phyloP scores from a whole-genome alignment of 768 basidiomycete species.

The Crassisporium funariophilum region DNA sequence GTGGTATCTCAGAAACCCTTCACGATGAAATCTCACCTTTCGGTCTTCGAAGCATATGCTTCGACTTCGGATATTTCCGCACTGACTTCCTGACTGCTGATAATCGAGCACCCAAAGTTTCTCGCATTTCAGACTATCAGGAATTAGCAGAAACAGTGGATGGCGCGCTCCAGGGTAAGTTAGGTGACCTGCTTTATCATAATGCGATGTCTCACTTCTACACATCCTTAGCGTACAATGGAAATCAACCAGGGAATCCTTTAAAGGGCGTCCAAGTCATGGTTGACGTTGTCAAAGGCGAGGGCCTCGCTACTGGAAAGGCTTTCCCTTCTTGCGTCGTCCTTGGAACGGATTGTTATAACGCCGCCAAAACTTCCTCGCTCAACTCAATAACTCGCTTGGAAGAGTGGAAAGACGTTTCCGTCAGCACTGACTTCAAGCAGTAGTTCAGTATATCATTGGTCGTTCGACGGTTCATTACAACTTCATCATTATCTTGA shows the following conservation, averaged over 20 bases:
- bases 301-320: slow-evolving; percentile 34
- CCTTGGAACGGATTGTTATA: slow-evolving; percentile 34
- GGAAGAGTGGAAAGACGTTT: slow-evolving; percentile 37
- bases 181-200: not conserved
- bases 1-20: slow-evolving; percentile 33
- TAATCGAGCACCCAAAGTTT: slow-evolving; percentile 29
- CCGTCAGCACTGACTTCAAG: slow-evolving; percentile 25
- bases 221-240: slow-evolving; percentile 32
- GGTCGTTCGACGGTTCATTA: too few relatives aligned
- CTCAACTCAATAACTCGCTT: slow-evolving; percentile 17
- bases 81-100: slow-evolving; percentile 32
- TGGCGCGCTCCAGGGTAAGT: slow-evolving; percentile 27
- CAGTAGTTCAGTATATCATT: slow-evolving; percentile 3
- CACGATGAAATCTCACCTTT: slow-evolving; percentile 40
- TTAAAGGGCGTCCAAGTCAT: slow-evolving; percentile 35
- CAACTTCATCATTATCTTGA: too few relatives aligned
- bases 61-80: slow-evolving; percentile 44
- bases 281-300: slow-evolving; percentile 33
- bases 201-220: not conserved
- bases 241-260: slow-evolving; percentile 41
- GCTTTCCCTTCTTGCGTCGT: slow-evolving; percentile 27
- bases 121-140: slow-evolving; percentile 36
- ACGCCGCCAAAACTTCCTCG: slow-evolving; percentile 19
- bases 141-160: slow-evolving; percentile 25
- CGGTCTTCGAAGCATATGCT: slow-evolving; percentile 37